Evolutionary conservation across 345 rosid genomes (phyloP).

Genomic region (Kandelia obovata): DNA sequence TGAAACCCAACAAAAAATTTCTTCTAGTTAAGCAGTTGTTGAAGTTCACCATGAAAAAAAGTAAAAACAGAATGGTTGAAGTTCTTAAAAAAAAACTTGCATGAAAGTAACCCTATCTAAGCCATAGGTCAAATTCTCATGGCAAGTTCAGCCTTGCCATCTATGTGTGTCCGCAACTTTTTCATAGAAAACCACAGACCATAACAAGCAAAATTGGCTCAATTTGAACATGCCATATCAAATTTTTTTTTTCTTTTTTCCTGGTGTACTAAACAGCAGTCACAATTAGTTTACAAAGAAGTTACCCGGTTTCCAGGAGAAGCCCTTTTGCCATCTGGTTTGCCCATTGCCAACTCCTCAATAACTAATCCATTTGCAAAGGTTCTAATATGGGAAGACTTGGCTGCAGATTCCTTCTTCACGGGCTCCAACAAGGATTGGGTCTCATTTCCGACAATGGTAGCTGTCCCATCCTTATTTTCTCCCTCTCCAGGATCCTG

Average conservation of each 20-base stretch:
- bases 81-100: not conserved
- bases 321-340: conserved; percentile 87
- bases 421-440: conserved; percentile 28
- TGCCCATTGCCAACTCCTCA: conserved; percentile 81
- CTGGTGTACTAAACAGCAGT: too few species aligned
- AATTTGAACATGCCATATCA: not conserved
- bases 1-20: conserved; percentile 33
- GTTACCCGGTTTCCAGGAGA: conserved; percentile 70
- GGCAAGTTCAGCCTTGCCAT: too few species aligned
- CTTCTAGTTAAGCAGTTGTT: not conserved
- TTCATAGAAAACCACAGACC: not conserved
- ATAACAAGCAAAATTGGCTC: not conserved
- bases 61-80: too few species aligned
- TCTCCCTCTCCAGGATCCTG: conserved; percentile 35
- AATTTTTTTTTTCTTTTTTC: too few species aligned
- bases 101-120: not conserved
- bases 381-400: conserved; percentile 63
- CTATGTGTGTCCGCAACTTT: not conserved
- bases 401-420: conserved; percentile 34
- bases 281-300: not conserved
- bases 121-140: not conserved
- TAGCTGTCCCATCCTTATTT: conserved; percentile 24
- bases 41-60: too few species aligned
- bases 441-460: conserved; percentile 30
- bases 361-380: conserved; percentile 80